Evolutionary conservation across 1,284 basidiomycete genomes (phyloP).

Genomic region (Porogramme epimiltina): DNA sequence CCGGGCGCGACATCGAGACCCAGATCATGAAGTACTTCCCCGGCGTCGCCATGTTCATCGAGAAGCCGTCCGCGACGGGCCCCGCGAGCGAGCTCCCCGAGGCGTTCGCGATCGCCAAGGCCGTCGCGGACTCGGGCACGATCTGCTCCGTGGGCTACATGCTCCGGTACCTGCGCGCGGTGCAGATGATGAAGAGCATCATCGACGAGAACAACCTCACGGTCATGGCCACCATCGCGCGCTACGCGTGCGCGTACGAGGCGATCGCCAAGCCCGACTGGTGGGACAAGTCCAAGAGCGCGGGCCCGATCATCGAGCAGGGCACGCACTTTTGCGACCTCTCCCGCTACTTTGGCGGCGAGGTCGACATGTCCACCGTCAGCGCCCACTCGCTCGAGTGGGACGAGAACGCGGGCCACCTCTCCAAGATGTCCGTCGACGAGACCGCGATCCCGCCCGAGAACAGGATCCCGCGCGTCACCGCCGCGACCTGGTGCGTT

Average conservation of each 20-base stretch:
- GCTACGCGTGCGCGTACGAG: conserved; percentile 94
- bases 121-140: conserved; percentile 68
- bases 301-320: conserved; percentile 94
- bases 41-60: conserved; percentile 89
- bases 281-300: conserved; percentile 96
- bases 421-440: conserved; percentile 82
- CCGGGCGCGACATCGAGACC: conserved; percentile 87
- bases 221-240: conserved; percentile 97
- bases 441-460: conserved; percentile 78
- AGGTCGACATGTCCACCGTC: conserved; percentile 88
- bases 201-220: conserved; percentile 93
- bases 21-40: conserved; percentile 92
- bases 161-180: conserved; percentile 91
- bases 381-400: conserved; percentile 88
- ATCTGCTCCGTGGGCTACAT: conserved; percentile 94
- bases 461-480: conserved; percentile 82
- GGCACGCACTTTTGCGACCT: conserved; percentile 92
- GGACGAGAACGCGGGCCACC: conserved; percentile 86
- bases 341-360: conserved; percentile 97
- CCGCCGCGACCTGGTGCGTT: conserved; percentile 72
- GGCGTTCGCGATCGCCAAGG: conserved; percentile 66
- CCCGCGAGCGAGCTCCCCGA: conserved; percentile 69
- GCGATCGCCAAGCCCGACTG: conserved; percentile 90
- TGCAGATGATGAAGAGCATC: conserved; percentile 98
- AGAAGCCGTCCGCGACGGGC: conserved; percentile 93